Conservation (phyloP, 352 stramenopile species). For the Saprolegnia parasitica region DNA sequence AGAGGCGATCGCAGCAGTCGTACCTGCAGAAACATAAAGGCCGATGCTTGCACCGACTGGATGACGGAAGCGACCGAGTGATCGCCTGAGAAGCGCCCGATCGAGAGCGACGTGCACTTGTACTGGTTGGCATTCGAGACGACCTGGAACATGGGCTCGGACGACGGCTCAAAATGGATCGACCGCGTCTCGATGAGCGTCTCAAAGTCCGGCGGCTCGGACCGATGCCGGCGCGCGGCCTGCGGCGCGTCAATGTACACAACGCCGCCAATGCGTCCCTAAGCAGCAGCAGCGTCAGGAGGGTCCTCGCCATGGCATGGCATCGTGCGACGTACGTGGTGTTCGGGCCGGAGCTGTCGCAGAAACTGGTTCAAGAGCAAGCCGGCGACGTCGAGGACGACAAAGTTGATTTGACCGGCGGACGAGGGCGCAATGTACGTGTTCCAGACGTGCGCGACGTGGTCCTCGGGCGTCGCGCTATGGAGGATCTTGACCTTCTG, state of each 20-base stretch:
- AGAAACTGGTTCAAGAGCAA: constrained; percentile 70
- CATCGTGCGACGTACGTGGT: constrained; percentile 41
- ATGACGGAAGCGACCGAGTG: constrained; percentile 74
- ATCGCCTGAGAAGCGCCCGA: constrained; percentile 64
- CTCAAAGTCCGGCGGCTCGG: constrained; percentile 42
- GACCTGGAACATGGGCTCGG: constrained; percentile 76
- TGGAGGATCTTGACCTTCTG: constrained; percentile 79
- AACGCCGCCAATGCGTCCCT: constrained; percentile 62
- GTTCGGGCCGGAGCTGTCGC: constrained; percentile 46
- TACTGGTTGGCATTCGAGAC: constrained; percentile 70
- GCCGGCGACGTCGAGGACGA: constrained; percentile 66
- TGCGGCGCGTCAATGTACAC: constrained; percentile 79
- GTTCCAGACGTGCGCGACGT: constrained; percentile 81
- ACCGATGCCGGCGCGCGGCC: constrained; percentile 61
- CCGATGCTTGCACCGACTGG: constrained; percentile 80
- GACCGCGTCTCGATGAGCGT: constrained; percentile 54
- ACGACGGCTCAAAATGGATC: constrained; percentile 82
- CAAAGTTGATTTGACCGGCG: constrained; percentile 80
- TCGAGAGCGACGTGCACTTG: constrained; percentile 69
- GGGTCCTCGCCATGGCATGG: neutral
- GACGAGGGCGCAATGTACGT: constrained; percentile 80
- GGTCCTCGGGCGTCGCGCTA: constrained; percentile 65
- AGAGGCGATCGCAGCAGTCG: neutral
- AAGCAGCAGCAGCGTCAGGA: neutral
- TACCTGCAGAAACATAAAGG: constrained; percentile 78